Evolutionary conservation across 768 basidiomycete genomes (phyloP).

Genomic region (Terana coerulea): DNA sequence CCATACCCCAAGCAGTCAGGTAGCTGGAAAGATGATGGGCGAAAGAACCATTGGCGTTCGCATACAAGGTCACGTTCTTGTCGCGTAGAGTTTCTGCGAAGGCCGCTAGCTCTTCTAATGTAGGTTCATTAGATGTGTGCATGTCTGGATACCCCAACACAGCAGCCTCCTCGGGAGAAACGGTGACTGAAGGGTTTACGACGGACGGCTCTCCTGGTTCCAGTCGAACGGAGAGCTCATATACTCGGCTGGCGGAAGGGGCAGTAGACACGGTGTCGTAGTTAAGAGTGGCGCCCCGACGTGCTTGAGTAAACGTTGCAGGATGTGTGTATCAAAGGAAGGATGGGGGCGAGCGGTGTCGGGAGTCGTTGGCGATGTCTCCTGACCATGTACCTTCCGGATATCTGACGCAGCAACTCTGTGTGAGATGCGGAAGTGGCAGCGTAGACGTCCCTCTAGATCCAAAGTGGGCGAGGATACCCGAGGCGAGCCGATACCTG

Average conservation of each 20-base stretch:
- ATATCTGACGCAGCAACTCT: slow-evolving; percentile 31
- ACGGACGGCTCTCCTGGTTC: slow-evolving; percentile 52
- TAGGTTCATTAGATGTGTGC: slow-evolving; percentile 64
- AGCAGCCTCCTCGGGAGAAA: slow-evolving; percentile 45
- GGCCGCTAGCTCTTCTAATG: slow-evolving; percentile 66
- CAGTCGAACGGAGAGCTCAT: slow-evolving; percentile 62
- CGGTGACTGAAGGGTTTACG: slow-evolving; percentile 34
- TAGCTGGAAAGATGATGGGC: slow-evolving; percentile 92
- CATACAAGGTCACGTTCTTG: slow-evolving; percentile 79
- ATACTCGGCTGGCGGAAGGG: slow-evolving; percentile 46
- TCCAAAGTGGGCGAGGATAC: slow-evolving; percentile 17
- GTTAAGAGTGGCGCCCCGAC: slow-evolving; percentile 43
- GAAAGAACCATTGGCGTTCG: slow-evolving; percentile 82
- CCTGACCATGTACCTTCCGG: neutral
- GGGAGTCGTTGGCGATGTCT: slow-evolving; percentile 13
- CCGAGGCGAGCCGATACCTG: slow-evolving; percentile 1
- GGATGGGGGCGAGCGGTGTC: slow-evolving; percentile 33
- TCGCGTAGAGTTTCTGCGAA: slow-evolving; percentile 85
- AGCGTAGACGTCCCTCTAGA: slow-evolving; percentile 41
- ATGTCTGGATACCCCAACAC: slow-evolving; percentile 46
- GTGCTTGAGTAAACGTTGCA: slow-evolving; percentile 58
- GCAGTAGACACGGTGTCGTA: slow-evolving; percentile 40
- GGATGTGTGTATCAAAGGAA: slow-evolving; percentile 46
- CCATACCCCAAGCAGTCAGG: slow-evolving; percentile 93
- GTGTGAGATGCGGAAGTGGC: slow-evolving; percentile 56